Conservation (phyloP, 805 yeast genomes). For the Pichia occidentalis region DNA sequence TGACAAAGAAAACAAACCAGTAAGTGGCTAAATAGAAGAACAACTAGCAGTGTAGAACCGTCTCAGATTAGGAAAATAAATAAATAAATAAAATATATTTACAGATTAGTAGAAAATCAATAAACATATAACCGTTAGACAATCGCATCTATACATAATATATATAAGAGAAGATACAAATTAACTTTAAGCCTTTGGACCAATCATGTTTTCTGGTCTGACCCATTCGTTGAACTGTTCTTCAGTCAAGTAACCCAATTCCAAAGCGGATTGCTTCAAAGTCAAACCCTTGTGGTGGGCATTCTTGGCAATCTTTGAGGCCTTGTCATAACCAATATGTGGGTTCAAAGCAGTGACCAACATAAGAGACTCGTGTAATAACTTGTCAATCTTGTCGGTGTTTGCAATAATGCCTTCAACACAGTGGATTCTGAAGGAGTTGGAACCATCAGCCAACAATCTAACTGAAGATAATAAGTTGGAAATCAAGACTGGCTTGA, state of each 20-base stretch:
- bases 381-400: conserved; percentile 75
- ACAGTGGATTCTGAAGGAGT: conserved; percentile 90
- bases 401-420: conserved; percentile 93
- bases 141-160: too few species aligned
- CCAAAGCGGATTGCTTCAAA: conserved; percentile 88
- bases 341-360: conserved; percentile 98
- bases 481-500: conserved; percentile 92
- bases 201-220: conserved; percentile 96
- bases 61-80: conserved; percentile 1
- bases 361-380: conserved; percentile 93
- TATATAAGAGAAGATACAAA: too few species aligned
- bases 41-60: too few species aligned
- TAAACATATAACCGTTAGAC: background rate
- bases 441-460: conserved; percentile 80
- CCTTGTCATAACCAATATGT: conserved; percentile 96
- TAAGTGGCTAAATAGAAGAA: too few species aligned
- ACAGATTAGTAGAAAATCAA: background rate
- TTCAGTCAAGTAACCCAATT: conserved; percentile 74
- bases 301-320: conserved; percentile 96
- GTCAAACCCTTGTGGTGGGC: conserved; percentile 98
- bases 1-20: too few species aligned
- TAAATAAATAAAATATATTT: conserved; percentile 5
- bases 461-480: conserved; percentile 85
- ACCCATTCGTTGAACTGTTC: conserved; percentile 96
- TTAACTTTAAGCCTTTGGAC: conserved; percentile 64